Base-by-base conservation (phyloP, 768 basidiomycete species). In the Dictyophora rubrovolvata region DNA sequence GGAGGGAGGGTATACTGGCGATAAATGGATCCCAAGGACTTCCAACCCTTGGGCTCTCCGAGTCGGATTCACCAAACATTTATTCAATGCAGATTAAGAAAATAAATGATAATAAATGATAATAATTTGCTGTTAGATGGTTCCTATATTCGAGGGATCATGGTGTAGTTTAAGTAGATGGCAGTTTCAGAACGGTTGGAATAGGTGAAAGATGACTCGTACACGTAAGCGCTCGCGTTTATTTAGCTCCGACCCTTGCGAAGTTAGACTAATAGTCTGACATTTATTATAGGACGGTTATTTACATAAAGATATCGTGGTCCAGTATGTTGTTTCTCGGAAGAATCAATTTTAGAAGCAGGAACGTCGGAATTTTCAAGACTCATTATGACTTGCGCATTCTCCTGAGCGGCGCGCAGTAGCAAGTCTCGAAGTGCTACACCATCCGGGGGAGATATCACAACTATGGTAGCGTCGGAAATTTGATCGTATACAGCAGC, bases 51-150 rank as follows among this genome's bases (percentile, higher is more conserved):
- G 87, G 84, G 68, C 83, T 87, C 73, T 90, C 87, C 17, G 84
- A 86, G 66, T 87, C 85, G 57, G 80, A 81, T 77, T 91, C 90
- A 51, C 87, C 87, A 66, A 90, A 90, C 88, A 91, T 90, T 33
- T 18, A 50, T 28, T 28, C 7, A 28, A 28, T 28, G 20, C 17
- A 23, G 23, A 36, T 10, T 20, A 16, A 28, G 21, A 34, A 9
- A n/a, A n/a, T n/a, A n/a, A n/a, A n/a, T n/a, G 9, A 16, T 5
- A 37, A 12, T 51, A 55, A 11, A 50, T 36, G 12, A 7, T 57
- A 33, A 5, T 18, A 59, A 18, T 37, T 59, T 46, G 61, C 53
- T 55, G 59, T 52, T 49, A 42, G 33, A 49, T 28, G 55, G 18
- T 17, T 47, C 55, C 64, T 70, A 73, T 82, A 83, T 83, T 78